Percentiles rank a stretch among this genome's conserved stretches.
phyloP scores from a whole-genome alignment of 495 filamentous ascomycete species.

The Hypoxylon intermedium region DNA sequence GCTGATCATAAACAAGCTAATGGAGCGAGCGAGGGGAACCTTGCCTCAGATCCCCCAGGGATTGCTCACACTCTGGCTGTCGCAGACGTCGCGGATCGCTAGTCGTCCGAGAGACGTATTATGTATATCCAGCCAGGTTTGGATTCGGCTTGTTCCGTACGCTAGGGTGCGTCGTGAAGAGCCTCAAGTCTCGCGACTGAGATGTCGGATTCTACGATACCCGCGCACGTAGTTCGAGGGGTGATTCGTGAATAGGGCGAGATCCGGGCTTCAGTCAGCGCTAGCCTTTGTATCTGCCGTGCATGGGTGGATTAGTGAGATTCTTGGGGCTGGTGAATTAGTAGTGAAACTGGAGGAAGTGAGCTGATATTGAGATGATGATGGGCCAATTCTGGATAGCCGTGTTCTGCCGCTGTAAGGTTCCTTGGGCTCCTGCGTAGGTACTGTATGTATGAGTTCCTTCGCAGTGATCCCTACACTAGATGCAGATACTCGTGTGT shows the following conservation, averaged over 20 bases:
- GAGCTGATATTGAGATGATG: neutral
- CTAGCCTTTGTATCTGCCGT: no score
- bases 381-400: slow-evolving; percentile 1
- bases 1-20: neutral
- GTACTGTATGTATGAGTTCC: neutral
- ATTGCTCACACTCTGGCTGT: slow-evolving; percentile 26
- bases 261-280: no score
- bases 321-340: neutral
- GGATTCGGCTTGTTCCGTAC: neutral
- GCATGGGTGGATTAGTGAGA: no score
- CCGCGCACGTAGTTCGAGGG: no score
- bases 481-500: neutral
- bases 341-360: neutral
- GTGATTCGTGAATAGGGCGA: no score
- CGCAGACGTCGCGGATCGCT: slow-evolving; percentile 33
- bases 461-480: neutral
- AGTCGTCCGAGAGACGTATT: slow-evolving; percentile 14
- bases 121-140: no score
- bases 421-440: neutral
- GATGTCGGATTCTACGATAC: neutral
- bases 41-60: slow-evolving; percentile 6
- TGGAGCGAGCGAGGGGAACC: neutral
- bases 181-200: slow-evolving; percentile 9
- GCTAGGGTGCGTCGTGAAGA: neutral
- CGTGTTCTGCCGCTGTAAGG: neutral